phyloP scores from a whole-genome alignment of 176 grass and related monocot species.

The Pontederia crassipes region DNA sequence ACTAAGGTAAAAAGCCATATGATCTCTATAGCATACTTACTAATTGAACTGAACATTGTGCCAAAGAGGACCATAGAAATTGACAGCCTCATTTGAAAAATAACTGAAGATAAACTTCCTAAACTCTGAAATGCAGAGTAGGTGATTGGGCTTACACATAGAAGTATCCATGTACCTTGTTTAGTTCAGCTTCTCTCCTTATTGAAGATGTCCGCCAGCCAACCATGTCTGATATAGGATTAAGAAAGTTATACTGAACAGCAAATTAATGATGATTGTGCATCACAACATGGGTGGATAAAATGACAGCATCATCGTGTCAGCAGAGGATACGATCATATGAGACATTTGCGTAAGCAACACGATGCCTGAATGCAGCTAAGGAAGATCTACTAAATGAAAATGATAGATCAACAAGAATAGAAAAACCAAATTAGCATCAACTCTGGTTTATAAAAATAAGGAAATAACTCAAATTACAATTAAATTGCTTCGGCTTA shows the following conservation, averaged over 20 bases:
- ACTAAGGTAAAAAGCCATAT: too few species aligned
- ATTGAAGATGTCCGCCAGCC: constrained; percentile 91
- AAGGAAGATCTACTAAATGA: constrained; percentile 50
- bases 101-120: too few species aligned
- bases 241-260: constrained; percentile 32
- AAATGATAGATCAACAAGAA: background rate
- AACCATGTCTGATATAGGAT: constrained; percentile 63
- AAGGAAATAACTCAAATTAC: background rate
- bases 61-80: too few species aligned
- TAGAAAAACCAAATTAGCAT: too few species aligned
- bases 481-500: constrained; percentile 20
- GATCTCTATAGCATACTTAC: too few species aligned
- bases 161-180: constrained; percentile 29
- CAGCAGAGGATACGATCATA: constrained; percentile 75
- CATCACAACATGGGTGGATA: background rate
- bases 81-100: too few species aligned
- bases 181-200: constrained; percentile 61
- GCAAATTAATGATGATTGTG: constrained; percentile 14
- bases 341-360: constrained; percentile 76
- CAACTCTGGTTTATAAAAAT: background rate
- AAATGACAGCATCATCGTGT: constrained; percentile 7
- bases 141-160: too few species aligned
- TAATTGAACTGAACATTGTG: too few species aligned
- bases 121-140: too few species aligned
- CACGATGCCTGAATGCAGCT: constrained; percentile 53